Evolutionary conservation across 345 rosid species (phyloP).

Genomic region (Litchi chinensis): DNA sequence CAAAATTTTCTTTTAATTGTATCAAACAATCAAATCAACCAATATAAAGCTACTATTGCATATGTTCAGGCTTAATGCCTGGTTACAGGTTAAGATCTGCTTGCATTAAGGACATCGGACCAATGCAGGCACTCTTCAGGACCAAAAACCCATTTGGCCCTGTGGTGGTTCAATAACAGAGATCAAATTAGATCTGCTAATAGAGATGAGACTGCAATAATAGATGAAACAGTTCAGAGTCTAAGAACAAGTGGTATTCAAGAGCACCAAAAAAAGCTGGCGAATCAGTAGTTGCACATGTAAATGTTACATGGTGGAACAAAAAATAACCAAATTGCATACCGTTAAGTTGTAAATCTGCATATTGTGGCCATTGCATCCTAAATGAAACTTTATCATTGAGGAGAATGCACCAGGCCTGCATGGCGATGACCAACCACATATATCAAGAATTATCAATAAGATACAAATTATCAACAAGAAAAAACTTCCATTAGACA

Average conservation of each 20-base stretch:
- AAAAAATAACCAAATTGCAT: conserved; percentile 11
- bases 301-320: background rate
- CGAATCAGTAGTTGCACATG: background rate
- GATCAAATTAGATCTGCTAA: background rate
- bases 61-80: background rate
- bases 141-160: background rate
- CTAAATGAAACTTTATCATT: conserved; percentile 35
- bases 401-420: conserved; percentile 47
- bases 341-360: conserved; percentile 35
- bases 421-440: background rate
- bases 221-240: background rate
- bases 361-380: conserved; percentile 38
- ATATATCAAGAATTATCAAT: background rate
- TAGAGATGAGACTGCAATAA: background rate
- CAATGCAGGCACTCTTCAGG: conserved; percentile 1
- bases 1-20: background rate
- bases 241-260: background rate
- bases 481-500: background rate
- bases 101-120: conserved; percentile 1
- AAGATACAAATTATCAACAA: background rate
- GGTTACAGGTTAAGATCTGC: conserved; percentile 1
- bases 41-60: conserved; percentile 4
- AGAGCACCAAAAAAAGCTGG: background rate
- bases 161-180: background rate
- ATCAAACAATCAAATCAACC: background rate